A percentile compares a stretch with the other conserved stretches of the same genome.
Conservation (phyloP, 179 eudicot species). For the Beta macrorhiza region DNA sequence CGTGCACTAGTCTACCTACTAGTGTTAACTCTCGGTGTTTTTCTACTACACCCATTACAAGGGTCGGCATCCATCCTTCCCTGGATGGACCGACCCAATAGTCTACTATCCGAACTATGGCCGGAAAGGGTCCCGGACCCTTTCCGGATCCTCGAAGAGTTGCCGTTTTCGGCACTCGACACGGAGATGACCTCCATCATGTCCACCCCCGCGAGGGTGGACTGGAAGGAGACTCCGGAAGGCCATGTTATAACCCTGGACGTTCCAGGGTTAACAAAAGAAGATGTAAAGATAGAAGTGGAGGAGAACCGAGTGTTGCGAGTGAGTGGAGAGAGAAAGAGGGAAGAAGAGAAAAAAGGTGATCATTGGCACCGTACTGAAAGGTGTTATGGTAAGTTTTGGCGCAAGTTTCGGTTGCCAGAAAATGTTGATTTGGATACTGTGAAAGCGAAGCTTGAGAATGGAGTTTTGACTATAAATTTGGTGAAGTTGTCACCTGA, state of each 20-base stretch:
- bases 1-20: neutral
- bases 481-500: constrained; percentile 40
- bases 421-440: constrained; percentile 44
- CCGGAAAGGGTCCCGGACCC: constrained; percentile 31
- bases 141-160: constrained; percentile 29
- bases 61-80: constrained; percentile 25
- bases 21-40: too few species aligned
- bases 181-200: constrained; percentile 4
- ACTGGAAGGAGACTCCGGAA: constrained; percentile 42
- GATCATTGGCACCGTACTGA: constrained; percentile 47
- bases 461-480: constrained; percentile 41
- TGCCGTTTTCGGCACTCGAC: constrained; percentile 32
- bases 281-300: constrained; percentile 32
- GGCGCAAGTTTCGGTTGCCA: constrained; percentile 42
- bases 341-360: constrained; percentile 39
- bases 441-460: constrained; percentile 42
- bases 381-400: constrained; percentile 41
- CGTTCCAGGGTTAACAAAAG: constrained; percentile 35
- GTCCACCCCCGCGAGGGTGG: constrained; percentile 31
- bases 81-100: constrained; percentile 21
- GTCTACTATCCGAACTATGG: constrained; percentile 28
- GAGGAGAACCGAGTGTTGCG: constrained; percentile 36
- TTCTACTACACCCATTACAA: neutral
- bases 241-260: constrained; percentile 34
- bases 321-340: constrained; percentile 37